Evolutionary conservation across 306 rosid genomes (phyloP).

Genomic region (Prunus mongolica): DNA sequence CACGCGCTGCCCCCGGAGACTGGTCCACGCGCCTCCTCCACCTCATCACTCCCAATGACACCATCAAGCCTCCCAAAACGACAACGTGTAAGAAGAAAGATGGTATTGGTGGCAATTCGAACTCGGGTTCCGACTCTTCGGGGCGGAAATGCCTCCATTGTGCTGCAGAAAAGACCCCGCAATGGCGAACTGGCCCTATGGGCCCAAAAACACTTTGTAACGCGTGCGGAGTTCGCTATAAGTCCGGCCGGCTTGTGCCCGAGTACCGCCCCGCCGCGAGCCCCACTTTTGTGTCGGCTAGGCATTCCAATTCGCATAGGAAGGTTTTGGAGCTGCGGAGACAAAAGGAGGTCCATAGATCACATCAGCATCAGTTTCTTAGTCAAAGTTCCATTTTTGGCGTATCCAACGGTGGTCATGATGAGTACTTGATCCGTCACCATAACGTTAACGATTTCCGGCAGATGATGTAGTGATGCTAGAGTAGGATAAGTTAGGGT

Average conservation of each 20-base stretch:
- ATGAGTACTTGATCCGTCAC: conserved; percentile 61
- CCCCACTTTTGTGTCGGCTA: conserved; percentile 39
- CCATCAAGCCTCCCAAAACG: conserved; percentile 9
- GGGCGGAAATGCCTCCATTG: conserved; percentile 45
- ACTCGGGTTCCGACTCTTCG: conserved; percentile 28
- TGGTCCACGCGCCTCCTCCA: conserved; percentile 97
- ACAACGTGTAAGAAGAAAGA: conserved; percentile 38
- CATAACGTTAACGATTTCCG: conserved; percentile 60
- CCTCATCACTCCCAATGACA: conserved; percentile 30
- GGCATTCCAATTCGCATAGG: conserved; percentile 49
- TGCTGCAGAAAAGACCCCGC: conserved; percentile 49
- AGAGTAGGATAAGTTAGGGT: conserved; percentile 42
- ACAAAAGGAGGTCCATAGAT: conserved; percentile 33
- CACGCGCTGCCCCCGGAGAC: conserved; percentile 91
- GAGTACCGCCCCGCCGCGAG: conserved; percentile 52
- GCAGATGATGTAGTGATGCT: conserved; percentile 54
- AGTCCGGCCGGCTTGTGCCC: conserved; percentile 47
- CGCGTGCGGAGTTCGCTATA: conserved; percentile 44
- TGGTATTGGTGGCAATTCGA: conserved; percentile 18
- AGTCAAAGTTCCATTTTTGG: conserved; percentile 68
- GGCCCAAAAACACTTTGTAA: conserved; percentile 51
- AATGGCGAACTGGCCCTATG: conserved; percentile 52
- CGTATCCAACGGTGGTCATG: conserved; percentile 77
- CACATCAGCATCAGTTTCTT: conserved; percentile 40
- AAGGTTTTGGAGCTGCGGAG: conserved; percentile 50